Evolutionary conservation across 331 rosid genomes (phyloP), one percentile per base, ranked within the genome.

Genomic region (Quercus tomentella): DNA sequence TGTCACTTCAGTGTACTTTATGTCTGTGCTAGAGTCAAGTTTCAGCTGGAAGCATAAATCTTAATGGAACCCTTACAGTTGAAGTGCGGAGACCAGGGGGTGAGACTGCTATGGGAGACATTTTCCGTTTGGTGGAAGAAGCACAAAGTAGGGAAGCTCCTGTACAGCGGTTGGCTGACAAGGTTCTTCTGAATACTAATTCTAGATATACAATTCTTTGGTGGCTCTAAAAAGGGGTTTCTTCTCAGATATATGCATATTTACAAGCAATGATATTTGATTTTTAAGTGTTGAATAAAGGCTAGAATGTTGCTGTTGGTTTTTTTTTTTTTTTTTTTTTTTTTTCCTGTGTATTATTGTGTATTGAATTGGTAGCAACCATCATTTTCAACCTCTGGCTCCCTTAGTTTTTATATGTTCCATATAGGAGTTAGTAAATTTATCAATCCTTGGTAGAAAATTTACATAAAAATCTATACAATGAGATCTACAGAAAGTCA

Each of bases 131-230:
- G 80, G 96, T 95, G 52, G 97, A 95, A 87, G 97, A 95, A 84
- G 97, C 99, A 76, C 99, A 95, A 78, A 89, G 88, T 84, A 88
- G 87, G 91, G 97, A 93, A 84, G 97, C 99, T 88, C 99, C 99
- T 56, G 92, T 95, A 54, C 97, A 95, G 83, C 96, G 93, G 78
- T 82, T 95, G 89, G 99, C 97, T 54, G 99, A 95, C 86, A 93
- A 93, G 99, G 99, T 95, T 79, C 80, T 80, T 78, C 65, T 60
- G 69, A 82, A n/a, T 45, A 57, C 74, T 56, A 70, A 30, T 63
- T 73, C 60, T 65, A 54, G 70, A 23, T 60, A 67, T 74, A 43
- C 12, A 35, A 69, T 66, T 70, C 56, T 76, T 33, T 80, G 62
- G 21, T 75, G 49, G 78, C 77, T 60, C 70, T 54, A 66, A 16